These are phyloP conservation scores for Omphalotus guepiniiformis DNA, from an alignment of 768 basidiomycete genomes.

Conservation along the genomic window DNA sequence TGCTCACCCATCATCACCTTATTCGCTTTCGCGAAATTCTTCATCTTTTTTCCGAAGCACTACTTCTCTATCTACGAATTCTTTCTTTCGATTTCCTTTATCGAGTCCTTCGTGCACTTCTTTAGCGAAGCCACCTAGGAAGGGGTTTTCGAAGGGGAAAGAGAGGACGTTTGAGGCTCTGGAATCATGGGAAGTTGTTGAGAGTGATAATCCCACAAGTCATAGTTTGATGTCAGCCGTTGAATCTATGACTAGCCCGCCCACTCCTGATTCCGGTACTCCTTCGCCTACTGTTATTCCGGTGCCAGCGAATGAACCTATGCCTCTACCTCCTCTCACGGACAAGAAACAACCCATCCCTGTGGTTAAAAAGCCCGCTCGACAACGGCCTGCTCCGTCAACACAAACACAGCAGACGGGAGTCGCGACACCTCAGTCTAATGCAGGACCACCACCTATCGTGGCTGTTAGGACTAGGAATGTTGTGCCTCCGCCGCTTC, in stretches of 20 bases:
- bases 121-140: conserved; percentile 10
- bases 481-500: too few relatives aligned
- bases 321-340: conserved; percentile 23
- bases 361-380: conserved; percentile 14
- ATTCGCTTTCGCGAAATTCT: conserved; percentile 30
- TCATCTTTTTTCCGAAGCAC: conserved; percentile 44
- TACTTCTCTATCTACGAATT: conserved; percentile 37
- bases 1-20: conserved; percentile 39
- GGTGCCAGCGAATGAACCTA: not conserved
- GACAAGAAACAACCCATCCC: conserved; percentile 17
- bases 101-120: conserved; percentile 21
- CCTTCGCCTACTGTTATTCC: conserved; percentile 7
- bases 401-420: conserved; percentile 1
- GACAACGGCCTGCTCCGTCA: conserved; percentile 22
- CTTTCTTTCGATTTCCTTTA: conserved; percentile 29
- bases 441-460: not conserved
- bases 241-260: conserved; percentile 14
- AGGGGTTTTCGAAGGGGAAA: conserved; percentile 36
- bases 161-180: conserved; percentile 31
- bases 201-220: conserved; percentile 19
- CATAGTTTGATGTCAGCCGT: conserved; percentile 25
- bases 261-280: conserved; percentile 10
- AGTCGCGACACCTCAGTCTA: not conserved
- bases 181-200: conserved; percentile 46
- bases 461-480: too few relatives aligned